Conservation (phyloP, 176 grass and related monocot species). For the Leersia perrieri region DNA sequence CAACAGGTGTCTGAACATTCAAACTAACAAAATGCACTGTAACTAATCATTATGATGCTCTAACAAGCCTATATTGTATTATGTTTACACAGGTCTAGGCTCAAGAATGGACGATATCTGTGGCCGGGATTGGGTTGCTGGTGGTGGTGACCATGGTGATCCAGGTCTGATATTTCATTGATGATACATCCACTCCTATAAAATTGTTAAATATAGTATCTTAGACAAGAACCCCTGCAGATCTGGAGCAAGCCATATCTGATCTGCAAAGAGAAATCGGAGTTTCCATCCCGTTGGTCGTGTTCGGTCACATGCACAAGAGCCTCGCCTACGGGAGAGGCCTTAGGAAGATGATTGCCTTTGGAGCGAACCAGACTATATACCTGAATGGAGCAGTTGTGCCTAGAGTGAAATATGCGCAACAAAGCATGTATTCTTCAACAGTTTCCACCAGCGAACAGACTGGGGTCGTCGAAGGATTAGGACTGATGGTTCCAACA, state of each 20-base stretch:
- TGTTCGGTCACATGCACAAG: slow-evolving; percentile 98
- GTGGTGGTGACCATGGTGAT: slow-evolving; percentile 81
- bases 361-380: slow-evolving; percentile 47
- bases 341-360: slow-evolving; percentile 70
- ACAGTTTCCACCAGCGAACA: slow-evolving; percentile 5
- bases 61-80: not conserved
- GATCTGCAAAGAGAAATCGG: slow-evolving; percentile 54
- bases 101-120: slow-evolving; percentile 79
- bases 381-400: slow-evolving; percentile 90
- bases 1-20: slow-evolving; percentile 63
- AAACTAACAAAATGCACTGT: not conserved
- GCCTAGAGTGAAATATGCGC: slow-evolving; percentile 58
- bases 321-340: slow-evolving; percentile 61
- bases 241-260: slow-evolving; percentile 72
- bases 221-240: slow-evolving; percentile 30
- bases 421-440: not conserved
- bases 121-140: slow-evolving; percentile 77
- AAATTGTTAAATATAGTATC: not conserved
- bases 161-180: slow-evolving; percentile 60
- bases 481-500: slow-evolving; percentile 5
- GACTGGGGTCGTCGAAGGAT: slow-evolving; percentile 31
- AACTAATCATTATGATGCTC: not conserved
- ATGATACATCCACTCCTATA: not conserved
- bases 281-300: slow-evolving; percentile 68
- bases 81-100: slow-evolving; percentile 63